Base-by-base conservation (phyloP, 2,329 filamentous ascomycete genomes). In the Colletotrichum lentis region DNA sequence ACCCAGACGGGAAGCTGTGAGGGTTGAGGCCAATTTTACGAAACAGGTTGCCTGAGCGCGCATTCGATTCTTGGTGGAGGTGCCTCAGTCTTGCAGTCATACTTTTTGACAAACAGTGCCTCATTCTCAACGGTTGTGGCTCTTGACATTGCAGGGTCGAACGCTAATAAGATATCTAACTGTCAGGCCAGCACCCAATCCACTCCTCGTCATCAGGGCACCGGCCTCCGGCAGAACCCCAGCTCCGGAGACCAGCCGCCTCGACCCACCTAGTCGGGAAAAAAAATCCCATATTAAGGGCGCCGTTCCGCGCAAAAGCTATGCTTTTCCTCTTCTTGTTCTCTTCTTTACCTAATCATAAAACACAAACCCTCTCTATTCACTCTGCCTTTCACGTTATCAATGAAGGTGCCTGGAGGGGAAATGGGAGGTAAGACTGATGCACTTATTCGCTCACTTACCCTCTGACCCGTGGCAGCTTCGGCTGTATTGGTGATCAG, bases 381-480 rank as follows among this genome's bases (percentile, higher is more conserved):
- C 88, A 91, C 88, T 90, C 88, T 86, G 84, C 82, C 79, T 81
- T 85, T 83, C 81, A 80, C 80, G 81, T 76, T 78, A 79, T 80
- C 77, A 69, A 81, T 82, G 85, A 82, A 84, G 82, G 81, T 73
- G 56, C 76, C 78, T 82, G 85, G 88, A 90, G 88, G 89, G 89
- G 89, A 91, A 91, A 90, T 81, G 85, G 88, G 84, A 87, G 87
- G 88, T 88, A 75, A 91, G 88, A 89, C 73, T 64, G 77, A 82
- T 18, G 59, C 63, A 62, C 65, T 75, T 66, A 67, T 71, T 78
- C 81, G 80, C 77, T 77, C 78, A 79, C 82, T 85, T 84, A 84
- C 83, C 82, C 78, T 83, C 78, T 83, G 80, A 74, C 77, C 79
- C 79, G 78, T 73, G 69, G 60, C 70, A 67, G 70, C 69, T 71